A percentile compares a stretch with the other conserved stretches of the same genome.
These are phyloP conservation scores for Kwoniella heveanensis DNA, from an alignment of 768 basidiomycete species.

Conservation along the genomic window DNA sequence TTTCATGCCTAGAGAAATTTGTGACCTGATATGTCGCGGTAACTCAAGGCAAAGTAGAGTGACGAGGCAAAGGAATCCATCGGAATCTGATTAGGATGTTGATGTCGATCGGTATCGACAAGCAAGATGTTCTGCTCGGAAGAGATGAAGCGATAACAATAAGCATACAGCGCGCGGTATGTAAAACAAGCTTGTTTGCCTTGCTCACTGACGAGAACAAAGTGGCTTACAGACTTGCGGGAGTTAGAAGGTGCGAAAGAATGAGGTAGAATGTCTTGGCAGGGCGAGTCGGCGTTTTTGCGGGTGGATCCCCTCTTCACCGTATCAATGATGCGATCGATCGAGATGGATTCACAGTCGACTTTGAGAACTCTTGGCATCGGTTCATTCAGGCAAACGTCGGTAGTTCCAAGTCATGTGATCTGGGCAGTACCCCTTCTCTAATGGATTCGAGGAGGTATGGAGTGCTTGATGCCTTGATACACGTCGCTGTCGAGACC, in stretches of 20 bases:
- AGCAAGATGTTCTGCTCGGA: too few relatives aligned
- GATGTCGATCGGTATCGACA: too few relatives aligned
- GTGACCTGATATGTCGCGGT: too few relatives aligned
- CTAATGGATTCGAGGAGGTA: too few relatives aligned
- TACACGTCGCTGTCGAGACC: too few relatives aligned
- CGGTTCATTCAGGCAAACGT: background rate
- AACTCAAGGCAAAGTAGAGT: background rate
- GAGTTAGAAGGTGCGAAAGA: too few relatives aligned
- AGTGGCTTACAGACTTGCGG: background rate
- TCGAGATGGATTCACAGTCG: background rate
- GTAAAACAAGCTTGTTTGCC: background rate
- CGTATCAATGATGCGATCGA: background rate
- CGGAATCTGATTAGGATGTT: background rate
- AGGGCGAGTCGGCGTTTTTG: background rate
- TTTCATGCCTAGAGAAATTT: too few relatives aligned
- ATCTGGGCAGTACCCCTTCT: too few relatives aligned
- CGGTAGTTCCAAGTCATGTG: background rate
- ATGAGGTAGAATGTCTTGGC: background rate
- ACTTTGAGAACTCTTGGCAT: background rate
- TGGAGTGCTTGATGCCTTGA: too few relatives aligned
- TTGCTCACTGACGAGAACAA: background rate
- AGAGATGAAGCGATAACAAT: background rate
- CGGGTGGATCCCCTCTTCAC: background rate
- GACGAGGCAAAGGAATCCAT: background rate
- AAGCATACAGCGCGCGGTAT: background rate